phyloP scores from a whole-genome alignment of 768 basidiomycete genomes.

The Strobilomyces dryophilus region DNA sequence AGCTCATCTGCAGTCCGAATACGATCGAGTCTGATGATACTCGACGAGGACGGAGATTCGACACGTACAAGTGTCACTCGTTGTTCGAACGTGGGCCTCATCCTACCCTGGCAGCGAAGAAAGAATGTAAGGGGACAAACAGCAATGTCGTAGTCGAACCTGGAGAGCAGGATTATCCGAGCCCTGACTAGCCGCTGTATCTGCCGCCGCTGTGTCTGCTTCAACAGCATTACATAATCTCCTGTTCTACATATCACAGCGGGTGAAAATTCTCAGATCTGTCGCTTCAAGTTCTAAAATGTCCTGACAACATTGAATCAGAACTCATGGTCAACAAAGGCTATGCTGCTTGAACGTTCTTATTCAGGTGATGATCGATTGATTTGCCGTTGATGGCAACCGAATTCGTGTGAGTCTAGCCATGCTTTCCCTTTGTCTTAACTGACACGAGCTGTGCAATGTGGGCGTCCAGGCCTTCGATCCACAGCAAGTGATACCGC shows the following conservation, averaged over 20 bases:
- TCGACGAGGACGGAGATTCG: no score
- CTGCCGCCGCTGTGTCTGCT: no score
- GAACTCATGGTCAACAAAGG: no score
- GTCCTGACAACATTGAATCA: background rate
- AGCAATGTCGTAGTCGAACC: conserved; percentile 57
- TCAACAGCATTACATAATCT: no score
- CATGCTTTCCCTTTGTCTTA: background rate
- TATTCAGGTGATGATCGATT: background rate
- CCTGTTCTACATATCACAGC: no score
- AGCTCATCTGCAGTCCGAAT: no score
- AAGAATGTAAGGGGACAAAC: conserved; percentile 27
- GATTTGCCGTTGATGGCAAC: background rate
- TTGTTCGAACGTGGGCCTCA: conserved; percentile 45
- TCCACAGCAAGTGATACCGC: conserved; percentile 2
- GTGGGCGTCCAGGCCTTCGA: background rate
- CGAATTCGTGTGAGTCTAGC: background rate
- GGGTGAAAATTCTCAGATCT: background rate
- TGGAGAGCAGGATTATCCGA: no score
- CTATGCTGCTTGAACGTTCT: no score
- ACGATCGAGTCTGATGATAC: no score
- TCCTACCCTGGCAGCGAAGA: no score
- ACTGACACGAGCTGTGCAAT: background rate
- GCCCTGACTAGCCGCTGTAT: no score
- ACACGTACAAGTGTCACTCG: conserved; percentile 73
- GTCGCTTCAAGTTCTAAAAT: background rate